These are phyloP conservation scores for Trichoderma cornu-damae DNA, from an alignment of 2,329 filamentous ascomycete genomes.

Conservation along the genomic window DNA sequence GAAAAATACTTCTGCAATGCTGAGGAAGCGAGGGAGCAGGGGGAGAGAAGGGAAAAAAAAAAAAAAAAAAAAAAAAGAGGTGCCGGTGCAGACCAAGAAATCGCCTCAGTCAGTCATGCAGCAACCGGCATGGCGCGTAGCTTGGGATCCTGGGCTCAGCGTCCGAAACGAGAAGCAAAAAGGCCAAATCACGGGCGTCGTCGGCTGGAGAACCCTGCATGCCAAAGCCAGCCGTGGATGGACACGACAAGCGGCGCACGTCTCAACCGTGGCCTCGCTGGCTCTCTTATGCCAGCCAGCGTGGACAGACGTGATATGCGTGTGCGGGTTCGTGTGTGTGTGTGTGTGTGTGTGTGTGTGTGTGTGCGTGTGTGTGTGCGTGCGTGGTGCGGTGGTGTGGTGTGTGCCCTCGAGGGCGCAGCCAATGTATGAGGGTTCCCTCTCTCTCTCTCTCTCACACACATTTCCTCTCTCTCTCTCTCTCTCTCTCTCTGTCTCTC, in stretches of 20 bases:
- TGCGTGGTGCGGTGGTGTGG: slow-evolving; percentile 4
- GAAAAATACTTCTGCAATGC: slow-evolving; percentile 2
- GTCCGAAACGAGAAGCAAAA: background rate
- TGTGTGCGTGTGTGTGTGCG: background rate
- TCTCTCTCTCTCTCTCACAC: too few relatives aligned
- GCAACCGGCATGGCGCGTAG: background rate
- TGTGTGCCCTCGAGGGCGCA: slow-evolving; percentile 7
- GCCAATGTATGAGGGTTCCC: background rate
- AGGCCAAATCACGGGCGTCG: slow-evolving; percentile 18
- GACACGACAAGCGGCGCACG: slow-evolving; percentile 22
- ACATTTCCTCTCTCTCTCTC: too few relatives aligned
- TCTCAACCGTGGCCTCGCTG: slow-evolving; percentile 24
- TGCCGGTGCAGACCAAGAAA: slow-evolving; percentile 7
- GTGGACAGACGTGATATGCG: slow-evolving; percentile 16
- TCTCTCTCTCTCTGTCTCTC: too few relatives aligned
- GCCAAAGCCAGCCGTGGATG: slow-evolving; percentile 20
- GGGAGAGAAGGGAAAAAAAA: background rate
- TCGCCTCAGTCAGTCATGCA: slow-evolving; percentile 16
- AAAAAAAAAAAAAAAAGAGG: slow-evolving; percentile 5
- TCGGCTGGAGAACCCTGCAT: slow-evolving; percentile 29
- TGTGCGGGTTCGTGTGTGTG: slow-evolving; percentile 9
- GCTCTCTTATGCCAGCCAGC: slow-evolving; percentile 18
- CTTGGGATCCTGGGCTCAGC: background rate
- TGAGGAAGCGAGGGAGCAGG: slow-evolving; percentile 11
- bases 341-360: background rate